Percentiles rank a stretch among this genome's conserved stretches.
These are phyloP conservation scores for Cercospora brassicicola DNA, from an alignment of 2,329 filamentous ascomycete genomes.

Conservation along the genomic window DNA sequence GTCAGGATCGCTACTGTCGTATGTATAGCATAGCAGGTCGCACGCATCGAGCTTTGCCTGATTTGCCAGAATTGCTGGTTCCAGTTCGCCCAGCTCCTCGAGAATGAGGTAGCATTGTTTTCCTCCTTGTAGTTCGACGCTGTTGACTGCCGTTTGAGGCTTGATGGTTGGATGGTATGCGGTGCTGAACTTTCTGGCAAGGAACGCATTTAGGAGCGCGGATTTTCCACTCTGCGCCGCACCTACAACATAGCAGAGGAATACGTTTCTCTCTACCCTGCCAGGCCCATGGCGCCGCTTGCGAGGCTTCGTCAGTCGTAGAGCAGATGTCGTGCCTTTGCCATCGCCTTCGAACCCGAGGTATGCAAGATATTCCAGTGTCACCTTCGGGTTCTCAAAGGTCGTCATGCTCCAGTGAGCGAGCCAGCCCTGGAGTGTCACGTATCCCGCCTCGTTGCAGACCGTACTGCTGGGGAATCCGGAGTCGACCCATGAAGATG, in stretches of 20 bases:
- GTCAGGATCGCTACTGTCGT: constrained; percentile 95
- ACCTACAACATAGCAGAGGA: constrained; percentile 88
- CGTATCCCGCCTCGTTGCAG: constrained; percentile 89
- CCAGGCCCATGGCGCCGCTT: constrained; percentile 80
- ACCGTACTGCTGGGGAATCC: constrained; percentile 93
- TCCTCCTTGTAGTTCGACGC: constrained; percentile 89
- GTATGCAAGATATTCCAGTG: constrained; percentile 92
- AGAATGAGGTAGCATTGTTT: constrained; percentile 97
- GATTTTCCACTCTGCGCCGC: constrained; percentile 87
- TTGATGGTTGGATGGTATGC: constrained; percentile 94
- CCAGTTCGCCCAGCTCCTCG: constrained; percentile 92
- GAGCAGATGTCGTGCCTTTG: constrained; percentile 73
- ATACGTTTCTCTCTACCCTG: constrained; percentile 88
- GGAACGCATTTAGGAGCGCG: constrained; percentile 82
- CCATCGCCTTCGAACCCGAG: constrained; percentile 84
- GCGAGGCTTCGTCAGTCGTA: constrained; percentile 89
- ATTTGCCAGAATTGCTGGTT: constrained; percentile 91
- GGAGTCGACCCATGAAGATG: constrained; percentile 80
- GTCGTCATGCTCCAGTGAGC: constrained; percentile 99
- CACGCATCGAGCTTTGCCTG: constrained; percentile 85
- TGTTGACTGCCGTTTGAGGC: constrained; percentile 89
- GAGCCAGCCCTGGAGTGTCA: constrained; percentile 95
- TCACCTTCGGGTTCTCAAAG: constrained; percentile 91
- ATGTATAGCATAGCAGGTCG: constrained; percentile 91
- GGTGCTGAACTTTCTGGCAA: constrained; percentile 80